Percentiles rank a stretch among this genome's conserved stretches.
These are phyloP conservation scores for Tylopilus rubrobrunneus DNA, from an alignment of 768 basidiomycete genomes.

Conservation along the genomic window DNA sequence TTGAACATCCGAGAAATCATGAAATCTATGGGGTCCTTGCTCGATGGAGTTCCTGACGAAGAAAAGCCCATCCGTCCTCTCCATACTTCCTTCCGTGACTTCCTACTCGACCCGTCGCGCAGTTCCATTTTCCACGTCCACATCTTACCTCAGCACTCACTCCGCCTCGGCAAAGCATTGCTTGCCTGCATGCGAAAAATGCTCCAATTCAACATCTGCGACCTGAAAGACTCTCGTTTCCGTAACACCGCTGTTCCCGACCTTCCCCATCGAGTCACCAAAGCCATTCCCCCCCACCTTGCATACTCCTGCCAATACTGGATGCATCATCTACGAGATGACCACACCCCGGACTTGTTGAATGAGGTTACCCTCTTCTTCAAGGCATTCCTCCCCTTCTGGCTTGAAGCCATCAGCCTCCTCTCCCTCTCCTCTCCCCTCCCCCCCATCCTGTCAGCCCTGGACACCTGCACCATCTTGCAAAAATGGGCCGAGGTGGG, in stretches of 20 bases:
- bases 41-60: not conserved
- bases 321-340: not conserved
- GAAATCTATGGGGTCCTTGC: not conserved
- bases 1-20: not conserved
- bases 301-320: too few species aligned
- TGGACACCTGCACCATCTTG: not conserved
- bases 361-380: not conserved
- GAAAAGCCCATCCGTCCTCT: not conserved
- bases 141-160: not conserved
- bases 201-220: too few species aligned
- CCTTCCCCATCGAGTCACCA: not conserved
- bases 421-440: too few species aligned
- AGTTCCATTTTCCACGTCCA: not conserved
- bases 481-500: not conserved
- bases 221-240: too few species aligned
- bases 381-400: too few species aligned
- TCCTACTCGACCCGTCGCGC: not conserved
- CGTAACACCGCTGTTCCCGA: not conserved
- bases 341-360: not conserved
- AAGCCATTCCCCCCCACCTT: not conserved
- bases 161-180: not conserved
- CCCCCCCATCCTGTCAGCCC: not conserved
- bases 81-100: not conserved
- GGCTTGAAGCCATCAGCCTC: too few species aligned
- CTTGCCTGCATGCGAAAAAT: too few species aligned